phyloP scores from a whole-genome alignment of 176 grass and related monocot species.

The barley (Hordeum vulgare) region DNA sequence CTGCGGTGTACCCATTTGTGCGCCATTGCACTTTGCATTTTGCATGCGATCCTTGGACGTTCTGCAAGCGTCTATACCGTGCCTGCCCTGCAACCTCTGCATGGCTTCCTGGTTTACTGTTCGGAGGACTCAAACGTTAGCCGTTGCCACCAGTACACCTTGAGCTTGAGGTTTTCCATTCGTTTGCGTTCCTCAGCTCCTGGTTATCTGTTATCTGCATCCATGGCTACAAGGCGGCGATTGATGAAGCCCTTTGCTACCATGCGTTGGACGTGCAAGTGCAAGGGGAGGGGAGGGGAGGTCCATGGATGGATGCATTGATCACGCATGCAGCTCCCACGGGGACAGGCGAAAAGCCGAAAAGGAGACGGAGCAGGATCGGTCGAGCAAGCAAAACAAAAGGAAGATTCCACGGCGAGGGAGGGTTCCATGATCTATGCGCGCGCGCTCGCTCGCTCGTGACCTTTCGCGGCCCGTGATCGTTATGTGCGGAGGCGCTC shows the following conservation, averaged over 20 bases:
- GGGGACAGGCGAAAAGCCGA: slow-evolving; percentile 32
- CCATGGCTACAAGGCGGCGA: background rate
- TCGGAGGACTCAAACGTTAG: too few species aligned
- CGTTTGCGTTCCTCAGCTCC: background rate
- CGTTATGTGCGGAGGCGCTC: background rate
- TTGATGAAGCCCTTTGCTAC: background rate
- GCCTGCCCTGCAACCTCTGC: too few species aligned
- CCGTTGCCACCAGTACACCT: too few species aligned
- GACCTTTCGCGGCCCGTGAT: slow-evolving; percentile 37
- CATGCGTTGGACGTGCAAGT: background rate
- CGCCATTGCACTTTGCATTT: too few species aligned
- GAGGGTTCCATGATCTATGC: background rate
- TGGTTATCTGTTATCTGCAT: background rate
- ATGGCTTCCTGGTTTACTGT: too few species aligned
- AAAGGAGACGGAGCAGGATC: slow-evolving; percentile 10
- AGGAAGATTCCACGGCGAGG: slow-evolving; percentile 45
- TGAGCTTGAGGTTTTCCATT: too few species aligned
- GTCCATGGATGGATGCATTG: background rate
- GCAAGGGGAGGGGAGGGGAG: background rate
- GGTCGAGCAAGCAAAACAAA: slow-evolving; percentile 18
- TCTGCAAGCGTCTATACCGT: too few species aligned
- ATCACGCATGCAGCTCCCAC: slow-evolving; percentile 16
- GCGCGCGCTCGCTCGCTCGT: background rate
- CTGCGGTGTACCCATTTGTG: too few species aligned
- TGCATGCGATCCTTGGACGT: too few species aligned